Evolutionary conservation across 2,329 filamentous ascomycete genomes (phyloP).

Genomic region (Xylariales sp.): DNA sequence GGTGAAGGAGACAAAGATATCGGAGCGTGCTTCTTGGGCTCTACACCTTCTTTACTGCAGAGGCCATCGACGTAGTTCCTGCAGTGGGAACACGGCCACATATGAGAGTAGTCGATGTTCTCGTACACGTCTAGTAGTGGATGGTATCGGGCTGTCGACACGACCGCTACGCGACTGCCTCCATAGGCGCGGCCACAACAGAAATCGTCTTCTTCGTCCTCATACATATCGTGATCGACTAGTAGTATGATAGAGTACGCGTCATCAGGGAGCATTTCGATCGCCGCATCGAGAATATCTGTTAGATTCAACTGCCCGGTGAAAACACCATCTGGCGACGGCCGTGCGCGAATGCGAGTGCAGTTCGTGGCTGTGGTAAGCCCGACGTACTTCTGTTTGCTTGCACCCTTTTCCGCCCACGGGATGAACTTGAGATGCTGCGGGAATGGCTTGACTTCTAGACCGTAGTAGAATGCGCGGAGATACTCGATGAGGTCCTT

Average conservation of each 20-base stretch:
- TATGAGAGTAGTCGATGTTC: conserved; percentile 42
- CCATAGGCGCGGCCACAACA: conserved; percentile 64
- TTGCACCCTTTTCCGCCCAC: conserved; percentile 35
- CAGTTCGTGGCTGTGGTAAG: conserved; percentile 32
- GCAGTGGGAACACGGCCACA: conserved; percentile 64
- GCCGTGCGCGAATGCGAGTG: conserved; percentile 47
- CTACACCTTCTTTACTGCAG: conserved; percentile 22
- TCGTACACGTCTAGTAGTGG: conserved; percentile 41
- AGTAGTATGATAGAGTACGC: conserved; percentile 56
- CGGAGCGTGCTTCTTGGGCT: conserved; percentile 9
- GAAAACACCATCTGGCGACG: conserved; percentile 42
- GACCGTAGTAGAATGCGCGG: conserved; percentile 46
- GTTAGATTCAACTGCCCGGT: conserved; percentile 51
- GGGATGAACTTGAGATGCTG: conserved; percentile 37
- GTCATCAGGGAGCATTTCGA: conserved; percentile 48
- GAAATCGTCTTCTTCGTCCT: conserved; percentile 62
- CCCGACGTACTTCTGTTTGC: conserved; percentile 35
- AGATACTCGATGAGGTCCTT: conserved; percentile 34
- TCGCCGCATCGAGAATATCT: conserved; percentile 55
- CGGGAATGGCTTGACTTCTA: conserved; percentile 42
- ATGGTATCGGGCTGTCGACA: conserved; percentile 58
- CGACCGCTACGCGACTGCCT: conserved; percentile 55
- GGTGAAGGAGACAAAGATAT: conserved; percentile 17
- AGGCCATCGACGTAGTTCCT: conserved; percentile 39
- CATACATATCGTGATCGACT: conserved; percentile 59